Base-by-base conservation (phyloP, 352 stramenopile genomes). In the Globisporangium alternatum region DNA sequence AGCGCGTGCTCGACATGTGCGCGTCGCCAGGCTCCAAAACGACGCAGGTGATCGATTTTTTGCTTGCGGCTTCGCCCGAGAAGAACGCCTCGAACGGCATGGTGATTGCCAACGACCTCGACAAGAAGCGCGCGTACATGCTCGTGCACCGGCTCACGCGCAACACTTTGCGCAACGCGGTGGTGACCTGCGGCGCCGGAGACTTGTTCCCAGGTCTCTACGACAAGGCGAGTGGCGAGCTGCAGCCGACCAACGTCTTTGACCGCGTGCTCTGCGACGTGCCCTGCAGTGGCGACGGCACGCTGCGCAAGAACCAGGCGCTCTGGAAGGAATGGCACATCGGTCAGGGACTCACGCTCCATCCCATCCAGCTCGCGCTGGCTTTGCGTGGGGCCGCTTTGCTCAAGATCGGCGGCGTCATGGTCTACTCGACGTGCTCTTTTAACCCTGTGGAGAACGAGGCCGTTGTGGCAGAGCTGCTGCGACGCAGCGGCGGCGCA, bases 381-480 rank as follows among this genome's bases (percentile, higher is more conserved):
- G 91, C 97, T 6, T 66, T 92, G 48, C 86, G 97, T 28, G 95
- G 93, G 10, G 85, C 97, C 25, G 78, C 92, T 25, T 69, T 99
- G 25, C 75, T 99, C 2, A 92, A 91, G 60, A 69, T 97, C 31
- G 93, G 91, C 25, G 96, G 95, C 19, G 72, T 85, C 17, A 96
- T 98, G 86, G 96, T 98, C 3, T 98, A 98, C 71, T 98, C 90
- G 33, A 98, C 95, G 48, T 99, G 98, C 66, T 99, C 90, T 47
- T 90, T 99, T 68, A 99, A 99, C 80, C 97, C 97, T 12, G 84
- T 99, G 12, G 98, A 99, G 80, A 91, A 99, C 76, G 98, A 99
- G 75, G 98, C 98, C 5, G 75, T 99, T n/a, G 96, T 99, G 13
- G 82, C 86, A 1, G 92, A 98, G 66, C 72, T 99, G 25, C 75